phyloP scores from a whole-genome alignment of 805 yeast species.

The Candida dendrica region DNA sequence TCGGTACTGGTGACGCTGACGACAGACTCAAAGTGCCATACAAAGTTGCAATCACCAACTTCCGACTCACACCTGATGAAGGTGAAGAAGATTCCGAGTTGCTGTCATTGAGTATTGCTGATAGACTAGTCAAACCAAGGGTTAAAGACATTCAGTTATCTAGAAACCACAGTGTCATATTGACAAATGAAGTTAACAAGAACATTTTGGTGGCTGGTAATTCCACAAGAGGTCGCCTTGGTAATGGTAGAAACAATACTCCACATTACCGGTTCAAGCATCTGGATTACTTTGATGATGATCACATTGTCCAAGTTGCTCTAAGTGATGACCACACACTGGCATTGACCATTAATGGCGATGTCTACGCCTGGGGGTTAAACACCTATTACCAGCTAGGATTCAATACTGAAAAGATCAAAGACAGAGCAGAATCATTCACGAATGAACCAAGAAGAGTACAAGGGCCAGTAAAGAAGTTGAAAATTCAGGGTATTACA shows the following conservation, averaged over 20 bases:
- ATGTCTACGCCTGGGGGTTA: slow-evolving; percentile 76
- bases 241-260: slow-evolving; percentile 38
- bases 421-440: slow-evolving; percentile 19
- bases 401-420: slow-evolving; percentile 25
- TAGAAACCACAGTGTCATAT: slow-evolving; percentile 55
- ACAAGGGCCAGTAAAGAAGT: slow-evolving; percentile 20
- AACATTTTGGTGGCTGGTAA: slow-evolving; percentile 57
- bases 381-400: slow-evolving; percentile 68
- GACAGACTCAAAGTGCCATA: slow-evolving; percentile 37
- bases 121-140: slow-evolving; percentile 32
- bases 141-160: slow-evolving; percentile 45
- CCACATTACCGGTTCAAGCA: slow-evolving; percentile 37
- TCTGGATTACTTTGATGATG: slow-evolving; percentile 31
- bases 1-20: slow-evolving; percentile 62
- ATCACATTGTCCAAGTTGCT: slow-evolving; percentile 30
- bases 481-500: slow-evolving; percentile 22
- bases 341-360: slow-evolving; percentile 43
- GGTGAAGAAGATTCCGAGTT: slow-evolving; percentile 1
- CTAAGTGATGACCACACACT: slow-evolving; percentile 65
- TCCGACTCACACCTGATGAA: slow-evolving; percentile 2
- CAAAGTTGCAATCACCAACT: slow-evolving; percentile 23
- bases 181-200: slow-evolving; percentile 42
- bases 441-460: slow-evolving; percentile 21
- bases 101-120: slow-evolving; percentile 15
- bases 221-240: slow-evolving; percentile 67